Evolutionary conservation across 345 rosid genomes (phyloP), one percentile per base, ranked within the genome.

Genomic region (Pugionium dolabratum): DNA sequence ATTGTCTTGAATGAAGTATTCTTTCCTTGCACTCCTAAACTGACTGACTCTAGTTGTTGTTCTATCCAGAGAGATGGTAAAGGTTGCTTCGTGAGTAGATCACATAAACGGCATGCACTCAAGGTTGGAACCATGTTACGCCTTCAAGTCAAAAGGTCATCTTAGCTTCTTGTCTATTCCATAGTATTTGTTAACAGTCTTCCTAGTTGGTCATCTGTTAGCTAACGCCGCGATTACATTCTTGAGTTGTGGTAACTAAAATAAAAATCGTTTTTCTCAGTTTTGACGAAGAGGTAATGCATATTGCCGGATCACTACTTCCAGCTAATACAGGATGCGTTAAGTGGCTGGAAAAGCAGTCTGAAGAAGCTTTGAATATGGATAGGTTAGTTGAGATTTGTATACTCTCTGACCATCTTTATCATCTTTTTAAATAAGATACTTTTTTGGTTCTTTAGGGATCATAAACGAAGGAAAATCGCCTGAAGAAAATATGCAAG

Each of bases 41-140:
- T n/a, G n/a, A 18, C 29, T 35, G 47, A 33, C 33, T 75, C 29
- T 39, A 39, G n/a, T 10, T 5, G 18, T 36, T 1, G 3, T n/a
- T 53, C 3, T 44, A 28, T 54, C 1, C 77, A 90, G 97, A 87
- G 77, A 74, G 78, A 76, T 29, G 84, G 81, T 8, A 80, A 82
- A 70, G 82, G 76, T 35, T 43, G 69, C 47, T 88, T 72, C 67
- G 72, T 73, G 58, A 88, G 91, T 80, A 80, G 75, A 76, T 77
- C 70, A 42, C 67, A 88, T 60, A 86, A 80, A 79, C 77, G 62
- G 1, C 97, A 90, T 45, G 54, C 46, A 54, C 82, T 93, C 30
- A 88, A 84, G 76, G 79, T 83, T 65, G 97, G 92, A 64, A 81
- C 85, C n/a, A 66, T 72, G 82, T 78, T 88, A 66, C 86, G 89